Conservation (phyloP, 2,329 filamentous ascomycete genomes). For the Lachnellula subtilissima region DNA sequence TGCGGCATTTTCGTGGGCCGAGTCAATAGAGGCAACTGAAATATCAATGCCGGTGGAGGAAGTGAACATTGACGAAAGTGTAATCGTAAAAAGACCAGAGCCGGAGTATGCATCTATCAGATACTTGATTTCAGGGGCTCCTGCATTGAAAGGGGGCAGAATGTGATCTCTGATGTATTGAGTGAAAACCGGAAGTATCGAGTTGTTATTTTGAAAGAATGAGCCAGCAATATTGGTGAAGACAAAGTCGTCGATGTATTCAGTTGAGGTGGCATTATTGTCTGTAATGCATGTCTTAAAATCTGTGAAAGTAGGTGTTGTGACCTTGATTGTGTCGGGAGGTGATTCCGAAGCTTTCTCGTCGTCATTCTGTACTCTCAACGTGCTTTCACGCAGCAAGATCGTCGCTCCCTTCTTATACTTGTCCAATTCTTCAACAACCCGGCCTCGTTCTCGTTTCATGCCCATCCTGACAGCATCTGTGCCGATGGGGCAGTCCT, state of each 20-base stretch:
- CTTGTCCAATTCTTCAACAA: conserved; percentile 62
- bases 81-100: conserved; percentile 94
- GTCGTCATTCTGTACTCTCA: conserved; percentile 52
- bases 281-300: conserved; percentile 87
- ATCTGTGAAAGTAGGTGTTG: conserved; percentile 56
- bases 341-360: conserved; percentile 26
- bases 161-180: conserved; percentile 79
- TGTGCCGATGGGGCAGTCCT: conserved; percentile 94
- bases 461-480: conserved; percentile 77
- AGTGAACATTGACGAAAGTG: conserved; percentile 78
- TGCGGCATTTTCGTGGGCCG: conserved; percentile 70
- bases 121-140: conserved; percentile 59
- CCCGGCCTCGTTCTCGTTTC: conserved; percentile 70
- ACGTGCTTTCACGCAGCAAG: conserved; percentile 79
- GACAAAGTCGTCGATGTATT: conserved; percentile 76
- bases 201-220: conserved; percentile 99
- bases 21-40: conserved; percentile 69
- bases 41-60: conserved; percentile 90
- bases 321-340: conserved; percentile 26
- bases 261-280: conserved; percentile 73
- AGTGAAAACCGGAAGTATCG: conserved; percentile 83
- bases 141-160: conserved; percentile 46
- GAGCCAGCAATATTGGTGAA: conserved; percentile 90
- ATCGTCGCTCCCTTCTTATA: conserved; percentile 84
- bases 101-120: conserved; percentile 98